Evolutionary conservation across 2,329 filamentous ascomycete species (phyloP), one percentile per base, ranked within the genome.

Genomic region (Trichoderma sp.): DNA sequence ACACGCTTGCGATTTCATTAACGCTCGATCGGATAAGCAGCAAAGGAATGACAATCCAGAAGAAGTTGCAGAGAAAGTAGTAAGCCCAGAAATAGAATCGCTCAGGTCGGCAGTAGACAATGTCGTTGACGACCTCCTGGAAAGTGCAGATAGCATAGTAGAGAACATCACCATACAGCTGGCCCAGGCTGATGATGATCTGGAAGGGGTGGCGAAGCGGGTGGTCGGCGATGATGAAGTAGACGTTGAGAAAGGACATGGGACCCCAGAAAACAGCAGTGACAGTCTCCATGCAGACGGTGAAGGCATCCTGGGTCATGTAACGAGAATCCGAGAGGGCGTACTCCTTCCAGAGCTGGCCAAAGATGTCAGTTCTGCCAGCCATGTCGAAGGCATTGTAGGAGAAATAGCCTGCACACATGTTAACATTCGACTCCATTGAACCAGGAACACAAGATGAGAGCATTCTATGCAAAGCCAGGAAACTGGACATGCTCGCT

Each of bases 281-380:
- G 70, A 88, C 77, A 70, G 84, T 80, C 77, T 88, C 86, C 85
- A 88, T 88, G 74, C 82, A 84, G n/a, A 87, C 80, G n/a, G 87
- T 79, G 74, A 88, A 88, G 23, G 84, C 76, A 75, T 88, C 85
- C 15, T 80, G 81, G 1, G 83, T 86, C 58, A 88, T 80, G 76
- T 88, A 88, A 73, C 87, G 84, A 3, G 85, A 88, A 77, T 88
- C 87, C 9, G 85, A 86, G 43, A 88, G 81, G 3, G 87, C 83
- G 79, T 88, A 88, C 74, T 88, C 87, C 76, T 88, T 88, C 87
- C 87, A 88, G 1, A 87, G 80, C 77, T 88, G 85, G 34, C 83
- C 86, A 61, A 88, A 85, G 39, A 87, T 74, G 74, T 84, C 79
- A 32, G 77, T 77, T 39, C 77, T 77, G 43, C 79, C 75, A 39